Evolutionary conservation across 2,329 filamentous ascomycete species (phyloP).

Genomic region (Fusarium avenaceum): DNA sequence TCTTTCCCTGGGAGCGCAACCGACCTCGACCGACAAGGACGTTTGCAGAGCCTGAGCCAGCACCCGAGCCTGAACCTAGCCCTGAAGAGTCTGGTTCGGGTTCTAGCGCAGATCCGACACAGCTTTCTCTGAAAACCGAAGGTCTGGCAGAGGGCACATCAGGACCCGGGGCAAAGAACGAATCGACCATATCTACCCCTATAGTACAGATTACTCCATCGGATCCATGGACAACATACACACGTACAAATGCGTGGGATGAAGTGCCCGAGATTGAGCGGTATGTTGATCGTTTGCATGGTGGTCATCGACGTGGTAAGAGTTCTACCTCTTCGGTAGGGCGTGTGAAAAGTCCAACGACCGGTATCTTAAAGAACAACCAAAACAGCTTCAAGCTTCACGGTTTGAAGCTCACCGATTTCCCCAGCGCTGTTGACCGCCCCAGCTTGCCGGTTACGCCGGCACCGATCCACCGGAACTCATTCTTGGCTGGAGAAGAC

Average conservation of each 20-base stretch:
- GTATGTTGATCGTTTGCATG: conserved; percentile 84
- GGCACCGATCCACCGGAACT: conserved; percentile 78
- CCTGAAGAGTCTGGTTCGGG: conserved; percentile 1
- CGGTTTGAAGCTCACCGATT: conserved; percentile 83
- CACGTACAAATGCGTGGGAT: conserved; percentile 92
- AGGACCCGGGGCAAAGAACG: conserved; percentile 51
- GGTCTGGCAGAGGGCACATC: conserved; percentile 51
- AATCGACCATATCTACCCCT: conserved; percentile 63
- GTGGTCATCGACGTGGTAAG: conserved; percentile 66
- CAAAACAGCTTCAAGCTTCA: conserved; percentile 24
- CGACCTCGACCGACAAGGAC: conserved; percentile 73
- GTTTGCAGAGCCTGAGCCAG: conserved; percentile 60
- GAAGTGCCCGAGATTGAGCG: conserved; percentile 87
- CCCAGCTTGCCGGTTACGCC: conserved; percentile 93
- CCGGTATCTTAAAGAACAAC: conserved; percentile 26
- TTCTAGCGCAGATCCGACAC: neutral
- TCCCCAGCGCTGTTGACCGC: conserved; percentile 83
- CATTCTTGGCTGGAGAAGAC: conserved; percentile 72
- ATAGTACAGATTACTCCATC: conserved; percentile 62
- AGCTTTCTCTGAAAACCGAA: conserved; percentile 34
- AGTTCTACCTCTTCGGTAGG: conserved; percentile 48
- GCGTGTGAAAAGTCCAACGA: conserved; percentile 38
- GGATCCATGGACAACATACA: conserved; percentile 79
- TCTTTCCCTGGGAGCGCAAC: conserved; percentile 92
- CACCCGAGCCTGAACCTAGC: conserved; percentile 8